These are phyloP conservation scores for Phytopythium ostracodes DNA, from an alignment of 352 stramenopile genomes.

Conservation along the genomic window DNA sequence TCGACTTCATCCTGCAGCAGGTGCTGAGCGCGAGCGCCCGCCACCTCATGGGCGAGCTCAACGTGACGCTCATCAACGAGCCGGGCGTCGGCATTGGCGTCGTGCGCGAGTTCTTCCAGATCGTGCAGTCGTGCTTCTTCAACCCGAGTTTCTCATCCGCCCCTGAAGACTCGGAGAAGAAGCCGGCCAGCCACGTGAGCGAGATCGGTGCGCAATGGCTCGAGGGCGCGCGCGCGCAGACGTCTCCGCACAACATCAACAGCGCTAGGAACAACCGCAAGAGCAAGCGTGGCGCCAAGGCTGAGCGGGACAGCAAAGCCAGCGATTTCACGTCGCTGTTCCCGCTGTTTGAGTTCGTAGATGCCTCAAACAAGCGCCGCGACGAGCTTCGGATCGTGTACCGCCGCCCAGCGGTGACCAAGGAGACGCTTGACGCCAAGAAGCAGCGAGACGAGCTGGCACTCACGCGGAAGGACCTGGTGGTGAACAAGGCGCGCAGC, in stretches of 20 bases:
- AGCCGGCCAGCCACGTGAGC: constrained; percentile 25
- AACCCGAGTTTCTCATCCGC: constrained; percentile 16
- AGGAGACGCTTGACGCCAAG: constrained; percentile 35
- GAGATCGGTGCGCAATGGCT: constrained; percentile 68
- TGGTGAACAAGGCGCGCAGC: constrained; percentile 28
- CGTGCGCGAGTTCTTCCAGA: constrained; percentile 72
- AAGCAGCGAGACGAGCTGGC: constrained; percentile 20
- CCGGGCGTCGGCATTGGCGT: constrained; percentile 60
- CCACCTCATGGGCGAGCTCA: constrained; percentile 57
- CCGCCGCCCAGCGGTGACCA: constrained; percentile 22
- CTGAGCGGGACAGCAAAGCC: not conserved
- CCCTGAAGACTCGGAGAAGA: not conserved
- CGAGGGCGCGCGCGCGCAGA: constrained; percentile 38
- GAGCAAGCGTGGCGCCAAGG: not conserved
- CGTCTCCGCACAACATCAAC: constrained; percentile 12
- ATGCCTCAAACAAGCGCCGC: constrained; percentile 15
- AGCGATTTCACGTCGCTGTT: constrained; percentile 31
- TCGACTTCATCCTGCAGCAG: constrained; percentile 73
- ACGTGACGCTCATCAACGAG: constrained; percentile 65
- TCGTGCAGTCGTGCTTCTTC: constrained; percentile 64
- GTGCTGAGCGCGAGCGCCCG: constrained; percentile 41
- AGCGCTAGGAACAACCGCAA: constrained; percentile 9
- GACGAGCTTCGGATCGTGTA: constrained; percentile 33
- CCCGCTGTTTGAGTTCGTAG: constrained; percentile 49
- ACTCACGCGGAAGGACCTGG: constrained; percentile 36